phyloP scores from a whole-genome alignment of 1,139 yeast genomes.

The Magnusiomyces tetraspermus region DNA sequence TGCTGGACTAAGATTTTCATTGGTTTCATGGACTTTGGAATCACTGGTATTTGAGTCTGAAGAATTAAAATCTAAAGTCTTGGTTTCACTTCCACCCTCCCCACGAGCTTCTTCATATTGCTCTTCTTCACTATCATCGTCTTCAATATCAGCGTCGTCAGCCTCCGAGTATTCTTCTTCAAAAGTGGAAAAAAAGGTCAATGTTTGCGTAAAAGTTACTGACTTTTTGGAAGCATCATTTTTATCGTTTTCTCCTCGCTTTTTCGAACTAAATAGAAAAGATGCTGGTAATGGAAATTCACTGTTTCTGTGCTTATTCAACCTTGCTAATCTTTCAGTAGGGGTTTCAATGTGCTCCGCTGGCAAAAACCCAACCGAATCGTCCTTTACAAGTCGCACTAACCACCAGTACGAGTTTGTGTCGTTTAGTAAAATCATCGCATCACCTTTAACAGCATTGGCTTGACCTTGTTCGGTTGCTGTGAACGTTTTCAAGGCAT shows the following conservation, averaged over 20 bases:
- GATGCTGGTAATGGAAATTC: conserved; percentile 36
- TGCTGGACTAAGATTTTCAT: not conserved
- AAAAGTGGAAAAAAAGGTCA: conserved; percentile 26
- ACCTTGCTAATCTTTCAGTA: conserved; percentile 80
- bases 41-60: no score
- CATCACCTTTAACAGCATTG: conserved; percentile 67
- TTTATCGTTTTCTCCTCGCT: not conserved
- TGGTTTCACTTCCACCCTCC: not conserved
- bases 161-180: conserved; percentile 27
- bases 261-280: conserved; percentile 2
- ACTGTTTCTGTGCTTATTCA: conserved; percentile 88
- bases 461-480: conserved; percentile 97
- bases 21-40: not conserved
- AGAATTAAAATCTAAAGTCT: no score
- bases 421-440: conserved; percentile 74
- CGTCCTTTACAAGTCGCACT: conserved; percentile 57
- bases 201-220: conserved; percentile 21
- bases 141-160: conserved; percentile 17
- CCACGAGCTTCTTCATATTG: conserved; percentile 6
- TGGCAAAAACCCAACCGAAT: conserved; percentile 76
- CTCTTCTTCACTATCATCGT: conserved; percentile 15
- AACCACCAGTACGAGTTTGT: conserved; percentile 97
- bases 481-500: conserved; percentile 75
- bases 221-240: conserved; percentile 12
- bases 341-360: conserved; percentile 93